These are phyloP conservation scores for Stagonosporopsis tanaceti DNA, from an alignment of 2,329 filamentous ascomycete species.

Conservation along the genomic window DNA sequence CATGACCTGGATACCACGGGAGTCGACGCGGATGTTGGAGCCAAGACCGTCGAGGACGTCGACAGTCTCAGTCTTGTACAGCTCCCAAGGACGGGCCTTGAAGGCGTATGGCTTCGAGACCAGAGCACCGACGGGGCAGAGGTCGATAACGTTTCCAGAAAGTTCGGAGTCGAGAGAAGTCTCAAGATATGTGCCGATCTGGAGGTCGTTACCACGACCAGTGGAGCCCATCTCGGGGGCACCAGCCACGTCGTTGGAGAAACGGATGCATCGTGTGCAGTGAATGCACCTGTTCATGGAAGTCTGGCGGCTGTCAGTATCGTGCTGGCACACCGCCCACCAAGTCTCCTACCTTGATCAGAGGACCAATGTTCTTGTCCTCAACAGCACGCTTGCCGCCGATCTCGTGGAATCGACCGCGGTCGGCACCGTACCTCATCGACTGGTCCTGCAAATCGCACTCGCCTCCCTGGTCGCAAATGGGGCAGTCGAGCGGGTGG, in stretches of 20 bases:
- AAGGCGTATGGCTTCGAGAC: conserved; percentile 98
- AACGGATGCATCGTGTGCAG: conserved; percentile 96
- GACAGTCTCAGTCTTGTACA: conserved; percentile 94
- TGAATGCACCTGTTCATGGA: conserved; percentile 99
- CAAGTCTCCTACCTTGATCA: conserved; percentile 73
- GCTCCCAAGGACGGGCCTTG: conserved; percentile 94
- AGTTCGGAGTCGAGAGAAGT: conserved; percentile 92
- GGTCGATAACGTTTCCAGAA: conserved; percentile 96
- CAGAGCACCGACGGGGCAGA: conserved; percentile 95
- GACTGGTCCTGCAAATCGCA: conserved; percentile 99
- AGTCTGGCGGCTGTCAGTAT: conserved; percentile 62
- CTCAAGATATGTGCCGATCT: conserved; percentile 98
- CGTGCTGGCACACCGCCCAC: not conserved
- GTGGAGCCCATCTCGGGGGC: conserved; percentile 94
- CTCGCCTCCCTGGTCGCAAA: conserved; percentile 98
- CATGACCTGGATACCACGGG: conserved; percentile 95
- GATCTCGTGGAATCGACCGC: conserved; percentile 95
- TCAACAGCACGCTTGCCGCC: conserved; percentile 96
- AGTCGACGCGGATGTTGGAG: conserved; percentile 93
- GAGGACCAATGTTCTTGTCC: conserved; percentile 98
- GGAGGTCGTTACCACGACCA: conserved; percentile 94
- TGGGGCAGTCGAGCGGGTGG: conserved; percentile 93
- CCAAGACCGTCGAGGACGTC: conserved; percentile 93
- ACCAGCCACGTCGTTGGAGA: conserved; percentile 96
- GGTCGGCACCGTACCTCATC: conserved; percentile 96